Percentiles rank a stretch among this genome's conserved stretches.
phyloP scores from a whole-genome alignment of 2,329 filamentous ascomycete species.

The Botrytis medusae region DNA sequence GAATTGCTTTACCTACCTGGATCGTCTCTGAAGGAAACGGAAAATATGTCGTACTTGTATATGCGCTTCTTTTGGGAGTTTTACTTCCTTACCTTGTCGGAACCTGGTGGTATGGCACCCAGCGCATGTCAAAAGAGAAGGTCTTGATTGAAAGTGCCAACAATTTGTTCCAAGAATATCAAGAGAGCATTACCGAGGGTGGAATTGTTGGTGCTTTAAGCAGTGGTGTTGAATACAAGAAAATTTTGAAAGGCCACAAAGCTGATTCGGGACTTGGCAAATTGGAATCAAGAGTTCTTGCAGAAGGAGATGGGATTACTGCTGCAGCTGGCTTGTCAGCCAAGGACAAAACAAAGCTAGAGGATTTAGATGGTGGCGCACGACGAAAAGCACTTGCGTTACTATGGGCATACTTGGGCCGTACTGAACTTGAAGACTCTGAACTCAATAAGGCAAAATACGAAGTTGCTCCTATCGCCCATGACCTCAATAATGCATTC shows the following conservation, averaged over 20 bases:
- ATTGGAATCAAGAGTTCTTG: constrained; percentile 77
- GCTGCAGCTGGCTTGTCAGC: constrained; percentile 60
- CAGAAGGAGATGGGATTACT: constrained; percentile 53
- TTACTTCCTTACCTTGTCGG: constrained; percentile 90
- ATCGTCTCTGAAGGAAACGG: constrained; percentile 92
- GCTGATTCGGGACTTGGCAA: constrained; percentile 79
- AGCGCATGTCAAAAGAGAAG: constrained; percentile 88
- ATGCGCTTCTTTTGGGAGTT: constrained; percentile 84
- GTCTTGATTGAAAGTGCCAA: constrained; percentile 92
- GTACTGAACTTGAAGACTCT: constrained; percentile 78
- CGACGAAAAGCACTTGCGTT: constrained; percentile 85
- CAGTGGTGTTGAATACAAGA: constrained; percentile 80
- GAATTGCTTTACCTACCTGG: constrained; percentile 90
- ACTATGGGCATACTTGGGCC: constrained; percentile 92
- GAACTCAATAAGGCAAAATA: constrained; percentile 82
- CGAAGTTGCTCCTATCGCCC: constrained; percentile 82
- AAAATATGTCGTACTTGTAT: constrained; percentile 90
- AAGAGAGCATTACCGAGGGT: constrained; percentile 77
- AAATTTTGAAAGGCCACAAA: constrained; percentile 72
- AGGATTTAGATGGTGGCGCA: constrained; percentile 75
- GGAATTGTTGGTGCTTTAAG: constrained; percentile 80
- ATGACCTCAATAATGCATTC: constrained; percentile 82
- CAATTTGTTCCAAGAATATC: constrained; percentile 90
- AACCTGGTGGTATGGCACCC: constrained; percentile 98
- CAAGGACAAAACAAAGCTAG: constrained; percentile 75